Percentiles rank a stretch among this genome's conserved stretches.
These are phyloP conservation scores for Naumovozyma baii DNA, from an alignment of 805 yeast genomes.

Conservation along the genomic window DNA sequence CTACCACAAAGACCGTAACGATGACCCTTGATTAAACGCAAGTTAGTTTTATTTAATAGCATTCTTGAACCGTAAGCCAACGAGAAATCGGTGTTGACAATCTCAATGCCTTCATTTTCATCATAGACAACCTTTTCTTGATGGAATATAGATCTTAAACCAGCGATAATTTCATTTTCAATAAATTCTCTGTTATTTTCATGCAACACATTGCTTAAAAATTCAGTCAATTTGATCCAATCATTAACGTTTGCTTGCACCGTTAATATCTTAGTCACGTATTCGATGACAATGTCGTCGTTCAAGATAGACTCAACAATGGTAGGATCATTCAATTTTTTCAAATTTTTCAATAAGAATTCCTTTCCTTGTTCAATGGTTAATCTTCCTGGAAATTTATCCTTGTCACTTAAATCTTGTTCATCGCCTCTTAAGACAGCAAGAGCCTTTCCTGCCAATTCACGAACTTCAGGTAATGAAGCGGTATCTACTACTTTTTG, in stretches of 20 bases:
- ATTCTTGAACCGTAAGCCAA: constrained; percentile 96
- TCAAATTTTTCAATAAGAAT: constrained; percentile 30
- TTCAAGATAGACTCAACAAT: constrained; percentile 6
- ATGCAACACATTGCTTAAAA: constrained; percentile 36
- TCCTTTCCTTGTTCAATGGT: constrained; percentile 42
- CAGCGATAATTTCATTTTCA: constrained; percentile 35
- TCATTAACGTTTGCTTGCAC: constrained; percentile 65
- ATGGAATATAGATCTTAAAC: constrained; percentile 47
- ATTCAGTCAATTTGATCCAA: constrained; percentile 54
- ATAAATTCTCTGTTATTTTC: constrained; percentile 29
- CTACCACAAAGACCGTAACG: constrained; percentile 97
- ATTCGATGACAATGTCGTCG: constrained; percentile 32
- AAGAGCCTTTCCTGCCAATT: constrained; percentile 79
- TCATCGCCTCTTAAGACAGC: constrained; percentile 76
- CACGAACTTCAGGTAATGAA: constrained; percentile 92
- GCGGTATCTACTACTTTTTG: constrained; percentile 82
- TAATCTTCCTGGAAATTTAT: constrained; percentile 70
- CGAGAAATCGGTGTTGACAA: constrained; percentile 90
- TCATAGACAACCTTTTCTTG: constrained; percentile 38
- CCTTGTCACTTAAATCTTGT: constrained; percentile 39
- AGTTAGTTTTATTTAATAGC: constrained; percentile 85
- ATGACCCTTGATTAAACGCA: constrained; percentile 85
- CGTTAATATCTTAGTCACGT: constrained; percentile 44
- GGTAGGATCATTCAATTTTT: constrained; percentile 2
- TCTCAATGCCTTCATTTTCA: constrained; percentile 74